Evolutionary conservation across 164 flowering plant species (phyloP).

Genomic region (Chimonanthus salicifolius): DNA sequence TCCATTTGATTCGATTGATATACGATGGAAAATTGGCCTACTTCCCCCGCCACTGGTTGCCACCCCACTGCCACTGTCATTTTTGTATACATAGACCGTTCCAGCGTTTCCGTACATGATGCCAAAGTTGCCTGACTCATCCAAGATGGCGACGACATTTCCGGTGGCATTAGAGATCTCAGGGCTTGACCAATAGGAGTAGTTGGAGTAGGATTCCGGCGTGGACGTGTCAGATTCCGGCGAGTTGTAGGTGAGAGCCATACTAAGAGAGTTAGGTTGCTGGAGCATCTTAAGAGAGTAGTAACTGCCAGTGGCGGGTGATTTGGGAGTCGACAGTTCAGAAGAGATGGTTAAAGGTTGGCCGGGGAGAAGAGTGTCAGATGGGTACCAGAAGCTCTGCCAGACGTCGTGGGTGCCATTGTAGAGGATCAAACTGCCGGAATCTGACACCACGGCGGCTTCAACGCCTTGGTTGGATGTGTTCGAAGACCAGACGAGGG

Average conservation of each 20-base stretch:
- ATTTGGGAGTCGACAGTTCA: conserved; percentile 47
- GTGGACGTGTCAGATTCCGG: conserved; percentile 23
- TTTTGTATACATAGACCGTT: conserved; percentile 76
- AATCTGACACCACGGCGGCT: conserved; percentile 51
- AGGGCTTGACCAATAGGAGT: conserved; percentile 51
- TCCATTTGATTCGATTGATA: conserved; percentile 68
- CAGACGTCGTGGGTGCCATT: conserved; percentile 26
- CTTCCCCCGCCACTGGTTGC: conserved; percentile 30
- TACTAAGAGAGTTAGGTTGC: conserved; percentile 71
- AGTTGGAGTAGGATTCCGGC: conserved; percentile 36
- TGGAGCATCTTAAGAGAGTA: conserved; percentile 83
- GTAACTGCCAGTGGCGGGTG: conserved; percentile 37
- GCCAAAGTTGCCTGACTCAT: conserved; percentile 71
- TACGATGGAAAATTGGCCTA: conserved; percentile 32
- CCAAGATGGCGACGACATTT: conserved; percentile 57
- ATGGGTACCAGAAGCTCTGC: conserved; percentile 82
- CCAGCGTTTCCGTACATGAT: conserved; percentile 65
- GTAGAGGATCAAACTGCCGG: conserved; percentile 72
- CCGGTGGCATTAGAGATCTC: conserved; percentile 88
- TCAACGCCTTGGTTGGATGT: conserved; percentile 46
- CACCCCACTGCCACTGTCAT: conserved; percentile 30
- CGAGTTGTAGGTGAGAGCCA: conserved; percentile 60
- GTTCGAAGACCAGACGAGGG: conserved; percentile 67
- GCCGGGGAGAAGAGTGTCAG: conserved; percentile 82
- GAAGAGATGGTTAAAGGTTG: conserved; percentile 54